Percentiles rank a stretch among this genome's conserved stretches.
These are phyloP conservation scores for Phytophthora pisi DNA, from an alignment of 352 stramenopile species.

Conservation along the genomic window DNA sequence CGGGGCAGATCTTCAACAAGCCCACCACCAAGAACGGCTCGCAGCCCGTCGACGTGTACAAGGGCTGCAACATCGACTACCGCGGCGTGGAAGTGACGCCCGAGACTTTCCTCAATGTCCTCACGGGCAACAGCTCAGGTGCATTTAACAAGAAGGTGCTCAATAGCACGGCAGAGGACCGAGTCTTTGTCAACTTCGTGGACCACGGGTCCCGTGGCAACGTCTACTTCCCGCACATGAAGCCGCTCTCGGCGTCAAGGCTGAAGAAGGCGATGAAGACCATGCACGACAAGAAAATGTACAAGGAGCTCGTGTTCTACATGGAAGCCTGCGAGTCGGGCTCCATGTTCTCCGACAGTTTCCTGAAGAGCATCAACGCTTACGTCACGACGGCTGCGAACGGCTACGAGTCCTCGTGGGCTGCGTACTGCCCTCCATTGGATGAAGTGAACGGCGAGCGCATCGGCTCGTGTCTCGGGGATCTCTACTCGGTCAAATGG, in stretches of 20 bases:
- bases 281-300: constrained; percentile 88
- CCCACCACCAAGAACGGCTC: constrained; percentile 51
- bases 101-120: constrained; percentile 87
- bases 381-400: constrained; percentile 92
- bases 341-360: constrained; percentile 87
- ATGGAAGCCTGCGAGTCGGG: constrained; percentile 93
- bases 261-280: constrained; percentile 70
- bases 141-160: constrained; percentile 83
- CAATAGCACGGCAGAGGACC: constrained; percentile 79
- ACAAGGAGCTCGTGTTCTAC: constrained; percentile 93
- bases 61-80: constrained; percentile 83
- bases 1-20: constrained; percentile 90
- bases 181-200: constrained; percentile 94
- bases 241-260: constrained; percentile 72
- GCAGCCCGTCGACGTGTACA: constrained; percentile 85
- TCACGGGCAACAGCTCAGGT: constrained; percentile 74
- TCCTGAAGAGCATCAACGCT: constrained; percentile 84
- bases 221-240: constrained; percentile 80
- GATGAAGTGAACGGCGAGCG: constrained; percentile 73
- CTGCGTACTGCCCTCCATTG: constrained; percentile 87
- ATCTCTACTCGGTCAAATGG: constrained; percentile 92
- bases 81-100: constrained; percentile 80
- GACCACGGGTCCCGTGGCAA: constrained; percentile 90
- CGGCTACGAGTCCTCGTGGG: constrained; percentile 87
- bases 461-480: constrained; percentile 84